Evolutionary conservation across 371 early-diverging fungal species (phyloP).

Genomic region (Saksenaea oblongispora): DNA sequence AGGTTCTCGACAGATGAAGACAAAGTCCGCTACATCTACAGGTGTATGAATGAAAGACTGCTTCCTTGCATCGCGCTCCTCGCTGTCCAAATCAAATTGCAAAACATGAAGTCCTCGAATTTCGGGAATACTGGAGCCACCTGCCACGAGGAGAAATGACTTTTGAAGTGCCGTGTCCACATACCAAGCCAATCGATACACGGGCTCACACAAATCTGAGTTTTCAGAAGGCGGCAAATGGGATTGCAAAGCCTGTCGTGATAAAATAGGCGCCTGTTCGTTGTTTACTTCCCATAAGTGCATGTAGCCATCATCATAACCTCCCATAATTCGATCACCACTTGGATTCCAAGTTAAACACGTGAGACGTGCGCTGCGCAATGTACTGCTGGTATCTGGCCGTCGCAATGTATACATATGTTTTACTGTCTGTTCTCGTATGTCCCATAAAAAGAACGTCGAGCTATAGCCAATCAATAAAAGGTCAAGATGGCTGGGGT

Average conservation of each 20-base stretch:
- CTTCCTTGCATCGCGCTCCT: slow-evolving; percentile 41
- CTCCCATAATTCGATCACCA: slow-evolving; percentile 53
- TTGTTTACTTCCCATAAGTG: slow-evolving; percentile 52
- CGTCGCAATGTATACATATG: slow-evolving; percentile 23
- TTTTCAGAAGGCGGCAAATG: slow-evolving; percentile 16
- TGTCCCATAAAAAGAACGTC: slow-evolving; percentile 49
- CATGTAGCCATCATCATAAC: slow-evolving; percentile 58
- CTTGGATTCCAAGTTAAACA: slow-evolving; percentile 54
- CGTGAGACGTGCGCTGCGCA: slow-evolving; percentile 34
- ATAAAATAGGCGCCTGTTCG: slow-evolving; percentile 42
- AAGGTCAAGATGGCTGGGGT: slow-evolving; percentile 53
- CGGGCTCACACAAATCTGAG: slow-evolving; percentile 36
- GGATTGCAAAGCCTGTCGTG: slow-evolving; percentile 46
- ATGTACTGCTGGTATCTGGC: slow-evolving; percentile 20
- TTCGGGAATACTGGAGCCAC: slow-evolving; percentile 47
- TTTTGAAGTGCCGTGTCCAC: slow-evolving; percentile 28
- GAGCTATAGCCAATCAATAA: slow-evolving; percentile 57
- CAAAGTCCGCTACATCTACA: slow-evolving; percentile 52
- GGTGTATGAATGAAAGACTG: slow-evolving; percentile 47
- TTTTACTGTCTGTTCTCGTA: slow-evolving; percentile 43
- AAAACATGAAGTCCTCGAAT: slow-evolving; percentile 49
- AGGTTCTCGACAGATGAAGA: slow-evolving; percentile 44
- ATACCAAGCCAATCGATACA: slow-evolving; percentile 59
- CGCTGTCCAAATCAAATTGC: slow-evolving; percentile 42
- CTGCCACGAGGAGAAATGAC: slow-evolving; percentile 50